phyloP scores from a whole-genome alignment of 2,329 filamentous ascomycete genomes.

The Xylariaceae sp. region DNA sequence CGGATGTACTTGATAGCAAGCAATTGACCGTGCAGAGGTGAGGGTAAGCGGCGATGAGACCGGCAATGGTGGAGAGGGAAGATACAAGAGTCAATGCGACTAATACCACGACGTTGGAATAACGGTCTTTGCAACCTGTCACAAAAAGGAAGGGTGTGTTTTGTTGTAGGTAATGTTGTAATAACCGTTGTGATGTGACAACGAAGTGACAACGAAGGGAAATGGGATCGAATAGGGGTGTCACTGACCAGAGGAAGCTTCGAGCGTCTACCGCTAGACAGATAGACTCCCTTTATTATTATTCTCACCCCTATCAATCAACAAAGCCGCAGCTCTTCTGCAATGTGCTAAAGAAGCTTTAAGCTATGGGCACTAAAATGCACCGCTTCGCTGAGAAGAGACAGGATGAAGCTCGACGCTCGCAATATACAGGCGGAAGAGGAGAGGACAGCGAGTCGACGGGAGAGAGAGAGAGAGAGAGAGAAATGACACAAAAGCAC shows the following conservation, averaged over 20 bases:
- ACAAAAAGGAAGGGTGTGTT: constrained; percentile 21
- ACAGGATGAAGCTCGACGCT: not conserved
- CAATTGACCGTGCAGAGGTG: constrained; percentile 10
- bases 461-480: not conserved
- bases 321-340: not conserved
- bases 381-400: constrained; percentile 8
- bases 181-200: constrained; percentile 19
- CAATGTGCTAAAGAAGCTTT: not conserved
- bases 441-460: not conserved
- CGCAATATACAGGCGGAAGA: not conserved
- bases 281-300: constrained; percentile 8
- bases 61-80: no score
- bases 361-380: constrained; percentile 10
- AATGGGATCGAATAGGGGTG: constrained; percentile 18
- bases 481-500: not conserved
- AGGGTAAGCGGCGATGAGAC: not conserved
- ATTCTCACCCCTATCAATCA: not conserved
- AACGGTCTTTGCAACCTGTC: constrained; percentile 25
- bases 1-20: constrained; percentile 2
- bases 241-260: constrained; percentile 28
- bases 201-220: not conserved
- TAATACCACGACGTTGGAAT: constrained; percentile 11
- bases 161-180: not conserved
- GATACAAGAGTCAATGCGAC: constrained; percentile 1
- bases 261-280: constrained; percentile 6